Evolutionary conservation across 148 eudicot genomes (phyloP).

Genomic region (Chenopodium quinoa): DNA sequence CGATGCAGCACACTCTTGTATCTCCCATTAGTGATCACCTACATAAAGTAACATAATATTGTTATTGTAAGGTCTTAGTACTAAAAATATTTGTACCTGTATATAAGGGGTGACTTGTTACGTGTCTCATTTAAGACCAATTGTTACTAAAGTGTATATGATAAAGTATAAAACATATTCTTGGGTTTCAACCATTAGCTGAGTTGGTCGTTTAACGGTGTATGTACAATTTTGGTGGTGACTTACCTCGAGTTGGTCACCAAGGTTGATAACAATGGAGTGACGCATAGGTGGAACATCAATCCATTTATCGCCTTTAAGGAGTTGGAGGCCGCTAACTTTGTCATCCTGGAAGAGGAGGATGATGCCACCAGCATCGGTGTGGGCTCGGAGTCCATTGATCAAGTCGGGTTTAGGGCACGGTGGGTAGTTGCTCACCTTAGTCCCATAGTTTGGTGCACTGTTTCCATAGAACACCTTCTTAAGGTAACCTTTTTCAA

Average conservation of each 20-base stretch:
- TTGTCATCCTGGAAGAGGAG: slow-evolving; percentile 72
- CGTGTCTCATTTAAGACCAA: background rate
- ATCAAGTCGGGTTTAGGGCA: slow-evolving; percentile 72
- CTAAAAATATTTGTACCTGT: too few species aligned
- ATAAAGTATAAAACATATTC: too few species aligned
- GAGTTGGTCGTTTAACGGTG: too few species aligned
- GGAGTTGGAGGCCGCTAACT: slow-evolving; percentile 76
- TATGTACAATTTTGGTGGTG: background rate
- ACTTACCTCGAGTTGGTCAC: slow-evolving; percentile 74
- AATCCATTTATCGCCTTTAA: slow-evolving; percentile 63
- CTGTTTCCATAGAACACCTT: slow-evolving; percentile 58
- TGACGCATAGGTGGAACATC: slow-evolving; percentile 83
- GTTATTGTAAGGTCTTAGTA: background rate
- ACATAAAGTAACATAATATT: background rate
- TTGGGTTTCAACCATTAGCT: too few species aligned
- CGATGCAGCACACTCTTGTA: slow-evolving; percentile 50
- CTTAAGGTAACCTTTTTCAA: slow-evolving; percentile 74
- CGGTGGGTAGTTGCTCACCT: slow-evolving; percentile 78
- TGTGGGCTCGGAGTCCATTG: slow-evolving; percentile 80
- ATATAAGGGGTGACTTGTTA: background rate
- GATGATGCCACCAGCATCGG: slow-evolving; percentile 83
- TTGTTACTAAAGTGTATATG: background rate
- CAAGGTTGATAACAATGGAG: slow-evolving; percentile 74
- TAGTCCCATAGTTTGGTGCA: slow-evolving; percentile 69
- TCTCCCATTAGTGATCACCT: slow-evolving; percentile 48